Evolutionary conservation across 2,329 filamentous ascomycete species (phyloP).

Genomic region (Didymella keratinophila): DNA sequence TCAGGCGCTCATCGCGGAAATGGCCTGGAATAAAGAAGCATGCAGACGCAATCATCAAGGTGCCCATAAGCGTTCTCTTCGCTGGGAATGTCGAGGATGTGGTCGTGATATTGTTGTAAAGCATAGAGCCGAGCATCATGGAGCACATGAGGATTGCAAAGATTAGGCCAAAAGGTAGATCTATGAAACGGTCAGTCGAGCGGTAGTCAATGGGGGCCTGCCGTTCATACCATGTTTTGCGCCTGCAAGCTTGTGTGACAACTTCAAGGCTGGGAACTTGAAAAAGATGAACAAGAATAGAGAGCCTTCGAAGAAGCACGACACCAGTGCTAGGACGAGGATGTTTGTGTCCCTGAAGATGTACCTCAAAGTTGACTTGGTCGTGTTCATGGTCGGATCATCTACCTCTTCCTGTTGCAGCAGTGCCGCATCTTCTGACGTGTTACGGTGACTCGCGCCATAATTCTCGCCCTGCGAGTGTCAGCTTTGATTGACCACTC

Average conservation of each 20-base stretch:
- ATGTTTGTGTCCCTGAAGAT: conserved; percentile 56
- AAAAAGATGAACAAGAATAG: conserved; percentile 72
- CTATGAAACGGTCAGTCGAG: conserved; percentile 24
- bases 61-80: conserved; percentile 41
- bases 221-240: conserved; percentile 36
- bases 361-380: conserved; percentile 34
- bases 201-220: neutral
- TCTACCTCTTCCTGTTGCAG: conserved; percentile 41
- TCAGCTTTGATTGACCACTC: conserved; percentile 16
- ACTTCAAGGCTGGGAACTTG: conserved; percentile 64
- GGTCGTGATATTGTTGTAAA: conserved; percentile 56
- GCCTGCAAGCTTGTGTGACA: conserved; percentile 40
- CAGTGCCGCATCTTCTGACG: conserved; percentile 32
- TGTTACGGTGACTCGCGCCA: conserved; percentile 43
- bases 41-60: conserved; percentile 36
- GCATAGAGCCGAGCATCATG: conserved; percentile 66
- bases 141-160: conserved; percentile 67
- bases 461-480: conserved; percentile 59
- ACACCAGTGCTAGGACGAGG: conserved; percentile 60
- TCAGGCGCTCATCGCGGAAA: conserved; percentile 55
- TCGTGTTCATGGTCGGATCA: conserved; percentile 19
- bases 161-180: conserved; percentile 59
- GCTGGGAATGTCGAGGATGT: conserved; percentile 29
- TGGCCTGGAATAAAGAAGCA: conserved; percentile 50
- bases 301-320: conserved; percentile 67